Percentiles rank a stretch among this genome's conserved stretches.
Conservation (phyloP, 2,329 filamentous ascomycete genomes). For the Penicillium sp. region DNA sequence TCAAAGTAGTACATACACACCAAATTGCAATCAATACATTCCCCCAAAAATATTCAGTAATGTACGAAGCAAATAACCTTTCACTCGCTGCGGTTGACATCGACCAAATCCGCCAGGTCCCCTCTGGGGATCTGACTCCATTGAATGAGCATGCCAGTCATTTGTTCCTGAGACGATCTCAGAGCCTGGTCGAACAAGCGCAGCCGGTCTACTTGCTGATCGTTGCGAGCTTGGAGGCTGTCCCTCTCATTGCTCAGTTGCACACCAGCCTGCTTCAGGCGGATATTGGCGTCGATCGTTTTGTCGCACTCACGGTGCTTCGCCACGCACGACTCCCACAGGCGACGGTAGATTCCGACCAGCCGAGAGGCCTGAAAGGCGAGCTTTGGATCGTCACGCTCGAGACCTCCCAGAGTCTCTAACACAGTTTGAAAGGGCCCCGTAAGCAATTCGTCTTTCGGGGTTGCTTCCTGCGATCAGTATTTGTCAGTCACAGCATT, state of each 20-base stretch:
- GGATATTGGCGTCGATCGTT: background rate
- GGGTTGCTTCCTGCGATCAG: constrained; percentile 2
- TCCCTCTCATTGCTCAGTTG: constrained; percentile 6
- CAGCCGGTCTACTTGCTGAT: constrained; percentile 2
- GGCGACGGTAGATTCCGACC: background rate
- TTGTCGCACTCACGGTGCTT: no score
- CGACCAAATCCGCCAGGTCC: background rate
- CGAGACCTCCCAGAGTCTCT: background rate
- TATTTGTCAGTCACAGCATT: background rate
- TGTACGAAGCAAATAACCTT: background rate
- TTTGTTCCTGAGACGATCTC: background rate
- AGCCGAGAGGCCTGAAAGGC: background rate
- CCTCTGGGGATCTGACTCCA: background rate
- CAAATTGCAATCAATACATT: background rate
- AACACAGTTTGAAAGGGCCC: background rate
- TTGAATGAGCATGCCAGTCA: constrained; percentile 4
- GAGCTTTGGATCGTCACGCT: constrained; percentile 1
- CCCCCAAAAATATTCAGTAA: background rate
- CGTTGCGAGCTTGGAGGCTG: constrained; percentile 1
- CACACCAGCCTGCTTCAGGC: background rate
- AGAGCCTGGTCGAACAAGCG: constrained; percentile 1
- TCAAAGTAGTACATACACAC: background rate
- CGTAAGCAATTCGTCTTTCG: background rate
- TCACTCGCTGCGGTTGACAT: background rate
- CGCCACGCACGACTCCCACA: background rate